Evolutionary conservation across 257 asterid genomes (phyloP), one percentile per base, ranked within the genome.

Genomic region (Capsicum baccatum): DNA sequence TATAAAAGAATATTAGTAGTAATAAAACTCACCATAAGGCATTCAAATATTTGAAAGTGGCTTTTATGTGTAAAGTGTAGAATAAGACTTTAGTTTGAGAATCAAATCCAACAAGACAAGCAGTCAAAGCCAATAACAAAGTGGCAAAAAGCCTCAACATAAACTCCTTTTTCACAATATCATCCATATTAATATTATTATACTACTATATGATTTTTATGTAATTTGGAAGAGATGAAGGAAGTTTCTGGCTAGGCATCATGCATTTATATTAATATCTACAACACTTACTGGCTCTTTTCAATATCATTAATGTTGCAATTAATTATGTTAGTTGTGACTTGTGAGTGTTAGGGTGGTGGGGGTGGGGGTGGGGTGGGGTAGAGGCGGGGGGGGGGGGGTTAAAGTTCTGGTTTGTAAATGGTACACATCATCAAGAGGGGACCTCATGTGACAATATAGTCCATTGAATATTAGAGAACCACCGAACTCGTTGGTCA

Each of bases 81-180:
- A 90, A 91, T 55, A 95, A 26, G 35, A 87, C 5, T 86, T 94
- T 94, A 1, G 95, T 92, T 86, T 95, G 91, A 15, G 87, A 13
- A 83, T 91, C 93, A 16, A 89, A 85, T 54, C 91, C 93, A 42
- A 93, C 87, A 47, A 94, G 90, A 83, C 86, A 89, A 16, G 88
- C 91, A 3, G 92, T 80, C 50, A 93, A 81, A 4, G 85, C 79
- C 70, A 90, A 84, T 9, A 90, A 15, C 9, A 89, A 9, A 0
- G 86, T 60, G 0, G 89, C 88, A 4, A 70, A 6, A 67, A 94
- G 78, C 87, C 98, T 87, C 63, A 91, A 62, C 62, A 81, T 17
- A 44, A 50, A 83, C 73, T 87, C 88, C 44, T 4, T 52, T 58
- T 85, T 88, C 59, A 56, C 70, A 66, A 66, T 86, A 74, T 83